Percentiles rank a stretch among this genome's conserved stretches.
phyloP scores from a whole-genome alignment of 2,329 filamentous ascomycete species.

The Ascochyta clinopodiicola region DNA sequence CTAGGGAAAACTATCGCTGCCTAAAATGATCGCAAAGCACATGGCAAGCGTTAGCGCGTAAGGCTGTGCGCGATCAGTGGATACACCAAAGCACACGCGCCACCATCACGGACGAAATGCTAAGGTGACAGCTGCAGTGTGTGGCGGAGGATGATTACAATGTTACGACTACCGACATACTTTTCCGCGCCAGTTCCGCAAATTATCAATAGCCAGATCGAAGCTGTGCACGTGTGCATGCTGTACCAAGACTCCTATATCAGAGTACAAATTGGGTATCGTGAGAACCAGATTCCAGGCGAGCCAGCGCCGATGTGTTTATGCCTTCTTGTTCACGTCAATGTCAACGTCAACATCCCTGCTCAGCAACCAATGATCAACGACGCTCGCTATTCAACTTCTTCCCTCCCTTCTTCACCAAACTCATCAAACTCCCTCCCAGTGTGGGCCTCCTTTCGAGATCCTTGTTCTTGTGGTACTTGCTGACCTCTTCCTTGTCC shows the following conservation, averaged over 20 bases:
- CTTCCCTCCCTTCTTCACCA: slow-evolving; percentile 22
- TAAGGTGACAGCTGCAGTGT: too few species aligned
- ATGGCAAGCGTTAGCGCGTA: slow-evolving; percentile 5
- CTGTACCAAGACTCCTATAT: too few species aligned
- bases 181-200: too few species aligned
- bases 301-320: slow-evolving; percentile 11
- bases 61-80: slow-evolving; percentile 6
- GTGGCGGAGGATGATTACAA: too few species aligned
- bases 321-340: too few species aligned
- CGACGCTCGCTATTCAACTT: slow-evolving; percentile 16
- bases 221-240: too few species aligned
- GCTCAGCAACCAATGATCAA: not conserved
- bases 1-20: slow-evolving; percentile 1
- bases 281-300: slow-evolving; percentile 10
- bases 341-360: not conserved
- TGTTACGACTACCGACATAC: too few species aligned
- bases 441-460: slow-evolving; percentile 37
- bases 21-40: slow-evolving; percentile 1
- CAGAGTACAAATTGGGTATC: slow-evolving; percentile 6
- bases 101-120: too few species aligned
- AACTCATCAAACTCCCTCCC: slow-evolving; percentile 33
- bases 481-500: slow-evolving; percentile 22
- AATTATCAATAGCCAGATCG: too few species aligned
- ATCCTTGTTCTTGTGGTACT: slow-evolving; percentile 25
- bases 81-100: too few species aligned